Evolutionary conservation across 257 asterid genomes (phyloP).

Genomic region (Cynanchum wilfordii): DNA sequence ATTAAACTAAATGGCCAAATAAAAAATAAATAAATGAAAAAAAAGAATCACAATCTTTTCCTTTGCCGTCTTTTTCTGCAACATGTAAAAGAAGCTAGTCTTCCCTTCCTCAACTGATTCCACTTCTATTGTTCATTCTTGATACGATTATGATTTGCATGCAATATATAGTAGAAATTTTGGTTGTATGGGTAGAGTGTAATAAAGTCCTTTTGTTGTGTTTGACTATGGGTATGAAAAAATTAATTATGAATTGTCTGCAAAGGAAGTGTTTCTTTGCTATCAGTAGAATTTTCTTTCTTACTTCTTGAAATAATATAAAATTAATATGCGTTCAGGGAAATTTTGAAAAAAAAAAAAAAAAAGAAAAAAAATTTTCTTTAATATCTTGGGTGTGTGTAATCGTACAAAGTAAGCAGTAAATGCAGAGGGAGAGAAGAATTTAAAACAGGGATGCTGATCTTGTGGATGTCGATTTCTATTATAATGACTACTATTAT

Average conservation of each 20-base stretch:
- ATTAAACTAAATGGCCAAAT: too few relatives aligned
- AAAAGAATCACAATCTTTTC: constrained; percentile 24
- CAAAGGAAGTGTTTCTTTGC: constrained; percentile 11
- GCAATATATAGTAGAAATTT: not conserved
- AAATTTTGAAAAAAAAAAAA: constrained; percentile 10
- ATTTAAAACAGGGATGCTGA: constrained; percentile 26
- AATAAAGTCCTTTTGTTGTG: not conserved
- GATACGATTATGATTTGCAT: not conserved
- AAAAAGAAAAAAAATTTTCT: too few relatives aligned
- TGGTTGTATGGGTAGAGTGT: not conserved
- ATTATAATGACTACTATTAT: constrained; percentile 32
- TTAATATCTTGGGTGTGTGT: not conserved
- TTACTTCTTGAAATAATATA: constrained; percentile 6
- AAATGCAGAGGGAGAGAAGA: constrained; percentile 33
- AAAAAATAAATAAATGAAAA: not conserved
- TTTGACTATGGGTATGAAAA: constrained; percentile 12
- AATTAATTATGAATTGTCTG: constrained; percentile 15
- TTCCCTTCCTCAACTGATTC: not conserved
- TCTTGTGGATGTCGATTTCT: constrained; percentile 20
- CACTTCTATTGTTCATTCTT: not conserved
- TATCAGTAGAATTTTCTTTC: not conserved
- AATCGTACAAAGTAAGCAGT: constrained; percentile 19
- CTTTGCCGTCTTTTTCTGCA: constrained; percentile 10
- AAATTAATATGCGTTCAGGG: constrained; percentile 12
- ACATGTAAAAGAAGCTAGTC: not conserved